Percentiles rank a stretch among this genome's conserved stretches.
Conservation (phyloP, 257 asterid species). For the Rubia yunnanensis region DNA sequence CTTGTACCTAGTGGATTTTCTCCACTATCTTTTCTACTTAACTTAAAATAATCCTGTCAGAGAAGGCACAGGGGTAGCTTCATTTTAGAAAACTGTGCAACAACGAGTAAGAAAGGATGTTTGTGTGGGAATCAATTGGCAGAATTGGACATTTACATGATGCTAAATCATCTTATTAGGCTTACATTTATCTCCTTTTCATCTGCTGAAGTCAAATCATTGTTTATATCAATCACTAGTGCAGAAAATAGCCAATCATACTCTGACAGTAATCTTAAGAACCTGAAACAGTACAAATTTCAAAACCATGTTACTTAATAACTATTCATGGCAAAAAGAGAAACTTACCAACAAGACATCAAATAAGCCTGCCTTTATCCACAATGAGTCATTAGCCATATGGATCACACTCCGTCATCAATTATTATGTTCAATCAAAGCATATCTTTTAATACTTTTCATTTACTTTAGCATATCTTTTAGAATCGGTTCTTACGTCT, state of each 20-base stretch:
- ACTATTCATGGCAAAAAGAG: conserved; percentile 2
- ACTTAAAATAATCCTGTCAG: conserved; percentile 55
- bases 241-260: conserved; percentile 90
- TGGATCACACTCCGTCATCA: background rate
- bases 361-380: background rate
- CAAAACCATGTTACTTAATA: background rate
- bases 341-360: background rate
- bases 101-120: background rate
- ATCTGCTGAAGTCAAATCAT: conserved; percentile 68
- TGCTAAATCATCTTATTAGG: background rate
- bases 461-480: background rate
- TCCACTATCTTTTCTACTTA: conserved; percentile 50
- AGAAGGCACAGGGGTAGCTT: conserved; percentile 13
- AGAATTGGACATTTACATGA: background rate
- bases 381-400: background rate
- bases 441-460: background rate
- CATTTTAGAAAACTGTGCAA: conserved; percentile 9
- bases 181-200: conserved; percentile 66
- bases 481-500: background rate
- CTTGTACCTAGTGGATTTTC: conserved; percentile 30
- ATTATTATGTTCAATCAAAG: background rate
- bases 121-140: background rate
- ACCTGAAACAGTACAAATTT: conserved; percentile 41
- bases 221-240: conserved; percentile 72
- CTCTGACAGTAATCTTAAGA: conserved; percentile 66